Base-by-base conservation (phyloP, 768 basidiomycete genomes). In the Lactarius deliciosus region DNA sequence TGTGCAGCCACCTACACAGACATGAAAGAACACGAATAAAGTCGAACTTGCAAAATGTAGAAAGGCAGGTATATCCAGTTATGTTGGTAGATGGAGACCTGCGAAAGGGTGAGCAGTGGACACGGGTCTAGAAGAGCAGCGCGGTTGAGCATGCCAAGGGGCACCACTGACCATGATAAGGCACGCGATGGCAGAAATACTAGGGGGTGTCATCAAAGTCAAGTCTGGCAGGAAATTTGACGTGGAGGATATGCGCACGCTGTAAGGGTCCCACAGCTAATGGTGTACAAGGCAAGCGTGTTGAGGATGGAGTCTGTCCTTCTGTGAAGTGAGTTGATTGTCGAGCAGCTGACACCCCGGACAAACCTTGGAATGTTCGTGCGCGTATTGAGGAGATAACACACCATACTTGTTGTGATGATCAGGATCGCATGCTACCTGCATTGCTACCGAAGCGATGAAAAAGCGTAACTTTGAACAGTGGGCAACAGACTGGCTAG, bases 41-140 rank as follows among this genome's bases (percentile, higher is more conserved):
- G 32, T 36, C 56, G 16, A n/a, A 57, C 56, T 57, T 57, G 56
- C 56, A 57, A 22, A 36, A 57, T 57, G 56, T 57, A 57, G 56
- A 57, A 57, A 32, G 56, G 56, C 0, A 57, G 9, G 56, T 57
- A 57, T 57, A 57, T 57, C 56, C 56, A 57, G 32, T 34, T 34
- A 15, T 57, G 32, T 57, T 57, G 30, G 32, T 34, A 57, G 20
- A 57, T 34, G 18, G 30, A 57, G 56, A 32, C 34, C 56, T 57
- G 56, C 56, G 56, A 57, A 30, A 13, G n/a, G 30, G 13, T 57
- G 34, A 32, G 32, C 18, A 32, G 22, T n/a, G 47, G 47, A 50
- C 11, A 22, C 4, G 47, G 22, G 13, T 50, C 22, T 50, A 13
- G 47, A 50, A 22, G 30, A 34, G 3, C 34, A 57, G 34, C 8